Conservation (phyloP, 371 early-diverging fungal species). For the Mortierella sp. region DNA sequence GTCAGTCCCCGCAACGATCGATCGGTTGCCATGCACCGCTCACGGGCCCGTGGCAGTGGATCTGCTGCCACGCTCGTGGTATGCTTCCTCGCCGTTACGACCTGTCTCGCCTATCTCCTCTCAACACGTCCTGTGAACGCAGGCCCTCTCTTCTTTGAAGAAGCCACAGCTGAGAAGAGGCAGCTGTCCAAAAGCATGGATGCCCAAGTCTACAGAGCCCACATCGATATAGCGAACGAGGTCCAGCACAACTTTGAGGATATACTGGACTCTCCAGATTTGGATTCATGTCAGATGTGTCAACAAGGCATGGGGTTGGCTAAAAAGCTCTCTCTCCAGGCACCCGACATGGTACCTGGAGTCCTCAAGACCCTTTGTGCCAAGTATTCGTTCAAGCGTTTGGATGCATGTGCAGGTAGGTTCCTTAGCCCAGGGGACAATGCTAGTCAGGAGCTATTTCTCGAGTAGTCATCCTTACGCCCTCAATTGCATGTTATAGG, state of each 20-base stretch:
- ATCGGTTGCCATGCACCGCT: too few species aligned
- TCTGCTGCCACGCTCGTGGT: too few species aligned
- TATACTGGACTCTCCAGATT: conserved; percentile 33
- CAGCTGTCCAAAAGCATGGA: conserved; percentile 4
- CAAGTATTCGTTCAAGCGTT: conserved; percentile 24
- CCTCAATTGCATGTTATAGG: conserved; percentile 12
- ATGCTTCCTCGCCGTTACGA: too few species aligned
- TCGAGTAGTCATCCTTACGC: background rate
- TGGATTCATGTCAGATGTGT: conserved; percentile 53
- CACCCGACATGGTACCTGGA: conserved; percentile 42
- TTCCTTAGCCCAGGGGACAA: background rate
- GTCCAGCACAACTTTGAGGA: conserved; percentile 26
- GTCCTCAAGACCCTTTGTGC: conserved; percentile 29
- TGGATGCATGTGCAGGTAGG: conserved; percentile 46
- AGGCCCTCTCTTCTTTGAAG: too few species aligned
- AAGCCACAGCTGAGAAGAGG: conserved; percentile 5
- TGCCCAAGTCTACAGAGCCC: conserved; percentile 12
- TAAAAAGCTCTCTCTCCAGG: conserved; percentile 26
- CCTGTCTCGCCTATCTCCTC: too few species aligned
- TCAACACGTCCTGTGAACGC: too few species aligned
- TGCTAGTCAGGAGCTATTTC: background rate
- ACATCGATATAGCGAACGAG: conserved; percentile 32
- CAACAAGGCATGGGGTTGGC: conserved; percentile 37
- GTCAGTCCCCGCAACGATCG: too few species aligned
- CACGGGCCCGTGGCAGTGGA: too few species aligned